phyloP scores from a whole-genome alignment of 257 asterid genomes.

The Petunia secreta region DNA sequence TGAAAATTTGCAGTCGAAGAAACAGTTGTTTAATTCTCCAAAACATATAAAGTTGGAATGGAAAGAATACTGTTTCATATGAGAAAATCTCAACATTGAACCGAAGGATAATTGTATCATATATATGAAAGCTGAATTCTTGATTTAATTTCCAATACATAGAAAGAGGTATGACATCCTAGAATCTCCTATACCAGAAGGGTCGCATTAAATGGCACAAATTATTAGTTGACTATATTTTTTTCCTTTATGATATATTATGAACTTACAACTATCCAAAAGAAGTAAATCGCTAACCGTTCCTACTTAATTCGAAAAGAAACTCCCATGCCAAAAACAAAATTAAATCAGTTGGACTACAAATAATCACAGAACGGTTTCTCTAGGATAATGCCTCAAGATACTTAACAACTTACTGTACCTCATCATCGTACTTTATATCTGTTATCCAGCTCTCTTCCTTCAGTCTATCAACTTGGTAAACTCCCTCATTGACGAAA shows the following conservation, averaged over 20 bases:
- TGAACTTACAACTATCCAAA: neutral
- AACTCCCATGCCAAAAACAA: neutral
- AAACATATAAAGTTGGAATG: neutral
- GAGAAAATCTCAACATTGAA: neutral
- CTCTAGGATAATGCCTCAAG: conserved; percentile 20
- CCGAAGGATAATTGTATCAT: neutral
- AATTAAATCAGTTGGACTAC: neutral
- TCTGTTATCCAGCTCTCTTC: conserved; percentile 97
- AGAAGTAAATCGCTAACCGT: neutral
- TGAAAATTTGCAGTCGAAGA: neutral
- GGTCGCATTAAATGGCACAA: conserved; percentile 7
- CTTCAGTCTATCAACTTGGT: conserved; percentile 75
- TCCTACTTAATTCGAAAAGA: neutral
- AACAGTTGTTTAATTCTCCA: neutral
- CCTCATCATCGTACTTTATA: conserved; percentile 97
- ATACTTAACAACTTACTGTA: conserved; percentile 39
- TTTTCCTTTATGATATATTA: neutral
- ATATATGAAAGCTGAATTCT: neutral
- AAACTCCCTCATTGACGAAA: conserved; percentile 92
- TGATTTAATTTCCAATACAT: neutral
- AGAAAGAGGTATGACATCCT: conserved; percentile 4
- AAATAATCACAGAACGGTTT: conserved; percentile 16
- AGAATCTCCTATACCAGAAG: conserved; percentile 7
- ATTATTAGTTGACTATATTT: conserved; percentile 8
- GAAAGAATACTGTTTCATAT: neutral